These are phyloP conservation scores for Phytopythium boreale DNA, from an alignment of 352 stramenopile species.

Conservation along the genomic window DNA sequence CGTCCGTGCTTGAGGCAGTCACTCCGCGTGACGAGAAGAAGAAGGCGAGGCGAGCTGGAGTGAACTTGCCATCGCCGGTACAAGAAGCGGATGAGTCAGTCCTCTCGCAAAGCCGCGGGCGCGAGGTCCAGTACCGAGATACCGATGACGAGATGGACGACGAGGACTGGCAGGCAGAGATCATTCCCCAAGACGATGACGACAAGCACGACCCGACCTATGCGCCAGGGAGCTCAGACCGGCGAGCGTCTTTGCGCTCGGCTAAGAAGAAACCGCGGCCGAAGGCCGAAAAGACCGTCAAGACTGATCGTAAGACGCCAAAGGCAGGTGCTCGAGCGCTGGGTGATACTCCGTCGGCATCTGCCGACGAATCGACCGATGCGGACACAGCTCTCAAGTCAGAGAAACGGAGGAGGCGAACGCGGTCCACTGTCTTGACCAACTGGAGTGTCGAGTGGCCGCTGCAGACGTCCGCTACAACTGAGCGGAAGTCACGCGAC, in stretches of 20 bases:
- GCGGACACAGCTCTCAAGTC: not conserved
- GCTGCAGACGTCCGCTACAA: not conserved
- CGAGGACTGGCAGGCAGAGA: not conserved
- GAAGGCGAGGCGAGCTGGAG: not conserved
- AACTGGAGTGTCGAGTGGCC: conserved; percentile 36
- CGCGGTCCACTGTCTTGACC: conserved; percentile 9
- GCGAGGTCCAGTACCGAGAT: not conserved
- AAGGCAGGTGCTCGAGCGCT: not conserved
- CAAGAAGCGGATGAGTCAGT: not conserved
- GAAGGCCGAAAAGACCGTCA: not conserved
- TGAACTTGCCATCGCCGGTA: not conserved
- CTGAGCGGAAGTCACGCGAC: conserved; percentile 2
- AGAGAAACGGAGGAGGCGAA: not conserved
- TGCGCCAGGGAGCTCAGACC: not conserved
- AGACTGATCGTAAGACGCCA: not conserved
- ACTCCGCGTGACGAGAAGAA: conserved; percentile 16
- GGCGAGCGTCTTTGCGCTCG: not conserved
- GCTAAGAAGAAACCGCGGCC: not conserved
- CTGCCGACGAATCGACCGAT: not conserved
- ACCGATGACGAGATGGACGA: conserved; percentile 4
- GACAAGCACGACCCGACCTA: conserved; percentile 5
- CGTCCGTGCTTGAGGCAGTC: conserved; percentile 7
- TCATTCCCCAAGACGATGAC: not conserved
- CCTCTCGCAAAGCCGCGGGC: not conserved
- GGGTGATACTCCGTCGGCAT: not conserved